Evolutionary conservation across 306 rosid genomes (phyloP), one percentile per base, ranked within the genome.

Genomic region (Lathyrus sativus): DNA sequence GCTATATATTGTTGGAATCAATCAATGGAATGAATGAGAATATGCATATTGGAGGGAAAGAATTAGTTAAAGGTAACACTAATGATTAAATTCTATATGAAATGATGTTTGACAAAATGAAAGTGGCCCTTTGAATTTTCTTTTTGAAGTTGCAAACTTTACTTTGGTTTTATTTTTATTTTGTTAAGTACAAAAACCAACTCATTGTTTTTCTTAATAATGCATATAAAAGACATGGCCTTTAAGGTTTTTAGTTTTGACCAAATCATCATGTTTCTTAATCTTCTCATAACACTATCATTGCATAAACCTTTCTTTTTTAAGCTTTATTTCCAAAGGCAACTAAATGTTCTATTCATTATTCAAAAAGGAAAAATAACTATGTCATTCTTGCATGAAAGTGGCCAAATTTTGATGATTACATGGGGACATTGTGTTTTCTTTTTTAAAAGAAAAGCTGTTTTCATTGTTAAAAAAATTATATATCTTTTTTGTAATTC

Each of bases 171-270:
- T 35, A 35, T 35, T 74, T 35, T 35, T 35, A 35, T 35, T 35
- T 74, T 75, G 83, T 68, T 15, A 86, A 83, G 90, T 89, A 86
- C 92, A 53, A 76, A 73, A 71, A 79, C 88, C 76, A 83, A 80
- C 91, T 85, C 86, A 80, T 74, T 87, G 89, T 82, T 87, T 6
- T 80, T 80, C 79, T 74, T 83, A 87, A 89, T 85, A 87, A 87
- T 84, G 81, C 89, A 61, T 71, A 76, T 65, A 37, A 38, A n/a
- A 14, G 12, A 37, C 50, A 38, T 65, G 62, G 33, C 49, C 62
- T 70, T 35, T 7, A 35, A 35, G 39, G 39, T 35, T 35, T 35
- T 1, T 8, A 7, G 9, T 7, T 35, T 87, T 90, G 93, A 84
- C 96, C 71, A 70, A 68, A 65, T 70, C 59, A 65, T 72, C 2